Evolutionary conservation across 2,329 filamentous ascomycete genomes (phyloP).

Genomic region (Chrysoporthe cubensis): DNA sequence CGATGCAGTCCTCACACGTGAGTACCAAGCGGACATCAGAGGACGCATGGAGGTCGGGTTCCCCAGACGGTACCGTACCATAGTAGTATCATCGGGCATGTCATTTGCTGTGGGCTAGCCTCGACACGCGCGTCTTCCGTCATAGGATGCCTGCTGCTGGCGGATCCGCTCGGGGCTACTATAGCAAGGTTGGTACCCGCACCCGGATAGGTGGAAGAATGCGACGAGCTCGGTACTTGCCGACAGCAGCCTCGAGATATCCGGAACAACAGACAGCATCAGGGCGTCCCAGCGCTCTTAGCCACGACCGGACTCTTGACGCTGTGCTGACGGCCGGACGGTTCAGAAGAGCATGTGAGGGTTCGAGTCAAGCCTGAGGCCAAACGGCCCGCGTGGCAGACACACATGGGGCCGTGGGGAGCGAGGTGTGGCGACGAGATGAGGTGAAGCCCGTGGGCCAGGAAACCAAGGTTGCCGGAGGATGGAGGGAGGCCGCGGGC

Average conservation of each 20-base stretch:
- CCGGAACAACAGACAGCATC: not conserved
- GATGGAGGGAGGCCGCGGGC: not conserved
- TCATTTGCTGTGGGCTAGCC: not conserved
- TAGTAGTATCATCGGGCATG: not conserved
- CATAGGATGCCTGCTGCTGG: not conserved
- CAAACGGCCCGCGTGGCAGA: constrained; percentile 3
- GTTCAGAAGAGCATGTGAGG: not conserved
- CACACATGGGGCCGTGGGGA: not conserved
- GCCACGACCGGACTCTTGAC: not conserved
- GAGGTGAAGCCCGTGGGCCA: not conserved
- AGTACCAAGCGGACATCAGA: not conserved
- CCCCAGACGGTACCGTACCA: not conserved
- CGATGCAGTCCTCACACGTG: not conserved
- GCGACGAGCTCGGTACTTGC: not conserved
- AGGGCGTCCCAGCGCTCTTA: not conserved
- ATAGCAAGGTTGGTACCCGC: not conserved
- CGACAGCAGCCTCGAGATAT: not conserved
- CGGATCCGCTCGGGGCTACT: not conserved
- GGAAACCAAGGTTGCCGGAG: not conserved
- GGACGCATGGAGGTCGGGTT: not conserved
- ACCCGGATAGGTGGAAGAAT: not conserved
- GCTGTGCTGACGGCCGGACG: no score
- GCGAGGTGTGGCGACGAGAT: not conserved
- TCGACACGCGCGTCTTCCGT: not conserved
- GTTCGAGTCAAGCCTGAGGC: not conserved